Conservation (phyloP, 2,329 filamentous ascomycete species). For the Penicillium sp. region DNA sequence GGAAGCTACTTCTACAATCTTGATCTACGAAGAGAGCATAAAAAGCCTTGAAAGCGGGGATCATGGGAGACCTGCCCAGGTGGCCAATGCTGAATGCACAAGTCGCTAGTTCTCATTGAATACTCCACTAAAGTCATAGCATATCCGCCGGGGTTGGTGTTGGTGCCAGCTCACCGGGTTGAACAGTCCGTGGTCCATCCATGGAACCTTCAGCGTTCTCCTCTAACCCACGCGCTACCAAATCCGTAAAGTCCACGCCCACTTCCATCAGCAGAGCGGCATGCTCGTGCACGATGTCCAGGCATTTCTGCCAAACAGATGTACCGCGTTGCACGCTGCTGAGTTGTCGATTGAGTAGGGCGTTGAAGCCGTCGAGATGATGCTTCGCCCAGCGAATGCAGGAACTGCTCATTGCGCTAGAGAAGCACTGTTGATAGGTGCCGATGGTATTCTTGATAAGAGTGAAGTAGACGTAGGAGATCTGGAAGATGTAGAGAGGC, state of each 20-base stretch:
- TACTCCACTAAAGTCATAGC: background rate
- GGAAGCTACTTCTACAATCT: too few species aligned
- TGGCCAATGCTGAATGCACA: background rate
- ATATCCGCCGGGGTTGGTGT: background rate
- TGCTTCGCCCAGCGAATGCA: conserved; percentile 99
- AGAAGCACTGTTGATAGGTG: conserved; percentile 86
- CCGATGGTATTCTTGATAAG: conserved; percentile 90
- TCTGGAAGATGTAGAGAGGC: conserved; percentile 88
- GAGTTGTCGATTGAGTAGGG: conserved; percentile 77
- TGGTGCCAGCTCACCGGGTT: conserved; percentile 15
- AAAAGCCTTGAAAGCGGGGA: background rate
- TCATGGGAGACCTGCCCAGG: background rate
- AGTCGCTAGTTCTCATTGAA: background rate
- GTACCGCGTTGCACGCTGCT: conserved; percentile 80
- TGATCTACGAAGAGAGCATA: too few species aligned
- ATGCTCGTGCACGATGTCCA: conserved; percentile 79
- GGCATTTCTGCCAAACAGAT: conserved; percentile 77
- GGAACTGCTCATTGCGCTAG: conserved; percentile 83
- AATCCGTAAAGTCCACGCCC: conserved; percentile 82
- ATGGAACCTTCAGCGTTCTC: conserved; percentile 21
- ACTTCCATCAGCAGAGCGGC: conserved; percentile 79
- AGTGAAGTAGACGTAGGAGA: conserved; percentile 94
- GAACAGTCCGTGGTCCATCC: conserved; percentile 20
- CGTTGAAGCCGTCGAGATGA: conserved; percentile 88
- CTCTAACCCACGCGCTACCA: conserved; percentile 65